phyloP scores from a whole-genome alignment of 352 stramenopile species.

The Globisporangium emineosum region DNA sequence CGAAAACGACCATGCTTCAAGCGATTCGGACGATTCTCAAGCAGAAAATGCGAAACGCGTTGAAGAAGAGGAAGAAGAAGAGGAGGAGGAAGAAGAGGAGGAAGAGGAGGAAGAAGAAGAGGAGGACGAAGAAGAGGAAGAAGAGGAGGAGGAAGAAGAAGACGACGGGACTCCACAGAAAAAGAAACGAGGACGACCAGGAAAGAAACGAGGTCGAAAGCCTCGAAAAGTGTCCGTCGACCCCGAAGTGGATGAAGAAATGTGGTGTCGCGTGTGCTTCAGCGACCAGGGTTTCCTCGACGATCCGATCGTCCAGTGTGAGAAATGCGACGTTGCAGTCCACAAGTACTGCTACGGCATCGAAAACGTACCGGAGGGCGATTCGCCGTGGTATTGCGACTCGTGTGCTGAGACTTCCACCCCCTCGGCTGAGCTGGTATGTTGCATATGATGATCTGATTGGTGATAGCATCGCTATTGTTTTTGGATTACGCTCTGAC shows the following conservation, averaged over 20 bases:
- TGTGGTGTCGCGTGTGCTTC: constrained; percentile 89
- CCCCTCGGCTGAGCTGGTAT: constrained; percentile 47
- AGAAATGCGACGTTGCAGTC: constrained; percentile 79
- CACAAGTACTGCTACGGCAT: constrained; percentile 91
- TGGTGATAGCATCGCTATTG: not conserved
- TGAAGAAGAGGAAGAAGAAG: constrained; percentile 28
- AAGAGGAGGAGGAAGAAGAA: constrained; percentile 20
- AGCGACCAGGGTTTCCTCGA: constrained; percentile 85
- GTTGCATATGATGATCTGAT: constrained; percentile 15
- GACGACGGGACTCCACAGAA: constrained; percentile 30
- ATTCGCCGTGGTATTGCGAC: constrained; percentile 85
- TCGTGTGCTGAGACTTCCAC: constrained; percentile 50
- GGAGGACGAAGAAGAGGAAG: constrained; percentile 37
- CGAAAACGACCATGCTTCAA: constrained; percentile 34
- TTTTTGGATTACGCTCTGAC: not conserved
- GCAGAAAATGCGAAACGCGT: constrained; percentile 27
- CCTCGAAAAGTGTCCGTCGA: constrained; percentile 37
- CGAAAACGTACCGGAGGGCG: constrained; percentile 69
- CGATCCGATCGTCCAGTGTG: constrained; percentile 86
- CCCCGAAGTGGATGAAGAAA: constrained; percentile 73
- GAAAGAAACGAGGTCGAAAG: constrained; percentile 30
- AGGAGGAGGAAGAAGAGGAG: constrained; percentile 42
- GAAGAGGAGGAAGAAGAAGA: constrained; percentile 49
- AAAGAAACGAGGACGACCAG: constrained; percentile 19
- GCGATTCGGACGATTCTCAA: constrained; percentile 32